These are phyloP conservation scores for Huntiella moniliformis DNA, from an alignment of 2,329 filamentous ascomycete genomes.

Conservation along the genomic window DNA sequence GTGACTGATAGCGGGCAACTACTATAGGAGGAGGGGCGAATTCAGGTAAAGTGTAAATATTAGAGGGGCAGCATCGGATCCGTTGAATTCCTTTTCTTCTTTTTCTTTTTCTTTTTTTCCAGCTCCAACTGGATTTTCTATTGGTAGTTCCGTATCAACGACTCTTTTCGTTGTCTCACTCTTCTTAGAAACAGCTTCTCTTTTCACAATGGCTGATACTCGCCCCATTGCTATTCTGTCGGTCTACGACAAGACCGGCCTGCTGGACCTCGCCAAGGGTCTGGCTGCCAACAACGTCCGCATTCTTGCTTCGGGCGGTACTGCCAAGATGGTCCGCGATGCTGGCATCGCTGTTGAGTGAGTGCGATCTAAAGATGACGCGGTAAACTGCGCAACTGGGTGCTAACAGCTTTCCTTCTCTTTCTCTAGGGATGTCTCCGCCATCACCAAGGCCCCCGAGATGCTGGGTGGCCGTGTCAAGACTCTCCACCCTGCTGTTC, in stretches of 20 bases:
- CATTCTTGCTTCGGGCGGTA: conserved; percentile 86
- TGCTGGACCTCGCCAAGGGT: conserved; percentile 81
- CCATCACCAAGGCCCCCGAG: conserved; percentile 90
- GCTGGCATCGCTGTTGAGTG: conserved; percentile 90
- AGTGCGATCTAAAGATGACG: conserved; percentile 18
- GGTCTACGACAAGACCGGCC: conserved; percentile 95
- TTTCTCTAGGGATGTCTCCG: conserved; percentile 64
- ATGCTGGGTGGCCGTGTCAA: conserved; percentile 78
- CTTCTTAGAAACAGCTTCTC: background rate
- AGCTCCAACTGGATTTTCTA: conserved; percentile 10
- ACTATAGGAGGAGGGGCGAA: too few species aligned
- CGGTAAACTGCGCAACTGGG: background rate
- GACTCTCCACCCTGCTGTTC: conserved; percentile 88
- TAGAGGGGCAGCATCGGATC: too few species aligned
- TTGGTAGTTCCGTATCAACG: conserved; percentile 8
- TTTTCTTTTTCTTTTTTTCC: conserved; percentile 2
- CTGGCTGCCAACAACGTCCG: conserved; percentile 77
- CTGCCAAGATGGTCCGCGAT: conserved; percentile 89
- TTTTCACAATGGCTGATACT: conserved; percentile 20
- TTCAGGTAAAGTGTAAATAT: too few species aligned
- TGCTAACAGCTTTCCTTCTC: background rate
- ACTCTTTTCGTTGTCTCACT: background rate
- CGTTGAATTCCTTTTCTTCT: background rate
- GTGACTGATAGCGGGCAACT: too few species aligned
- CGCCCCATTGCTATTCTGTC: conserved; percentile 74